Percentiles rank a stretch among this genome's conserved stretches.
phyloP scores from a whole-genome alignment of 176 grass and related monocot genomes.

The Olyra latifolia region DNA sequence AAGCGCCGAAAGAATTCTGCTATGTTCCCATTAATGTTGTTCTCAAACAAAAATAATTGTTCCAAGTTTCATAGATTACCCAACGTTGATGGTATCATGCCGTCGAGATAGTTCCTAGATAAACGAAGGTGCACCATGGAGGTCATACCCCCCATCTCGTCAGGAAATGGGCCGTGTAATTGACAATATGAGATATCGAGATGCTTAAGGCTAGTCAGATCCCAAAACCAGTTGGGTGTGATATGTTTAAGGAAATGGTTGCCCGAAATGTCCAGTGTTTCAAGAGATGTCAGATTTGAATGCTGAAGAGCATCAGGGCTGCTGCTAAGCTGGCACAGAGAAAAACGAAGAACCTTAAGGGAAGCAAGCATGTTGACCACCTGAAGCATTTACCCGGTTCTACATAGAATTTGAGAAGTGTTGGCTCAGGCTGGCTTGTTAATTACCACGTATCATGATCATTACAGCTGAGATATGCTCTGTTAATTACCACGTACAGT shows the following conservation, averaged over 20 bases:
- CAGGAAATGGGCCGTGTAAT: not conserved
- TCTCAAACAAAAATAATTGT: fast-evolving
- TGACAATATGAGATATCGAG: fast-evolving
- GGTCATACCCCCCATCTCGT: slow-evolving; percentile 14
- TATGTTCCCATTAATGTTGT: slow-evolving; percentile 15
- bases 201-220: not conserved
- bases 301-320: not conserved
- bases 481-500: no score
- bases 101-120: not conserved
- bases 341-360: not conserved
- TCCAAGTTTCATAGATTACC: slow-evolving; percentile 18
- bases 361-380: slow-evolving; percentile 23
- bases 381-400: no score
- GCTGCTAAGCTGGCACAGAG: not conserved
- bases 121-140: not conserved
- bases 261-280: not conserved
- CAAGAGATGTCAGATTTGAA: slow-evolving; percentile 28
- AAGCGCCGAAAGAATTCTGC: not conserved
- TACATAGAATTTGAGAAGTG: no score
- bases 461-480: no score
- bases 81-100: not conserved
- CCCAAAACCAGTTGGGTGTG: slow-evolving; percentile 19
- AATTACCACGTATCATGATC: no score
- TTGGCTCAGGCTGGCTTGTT: no score
- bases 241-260: not conserved